Percentiles rank a stretch among this genome's conserved stretches.
Conservation (phyloP, 208 protist species). For the Naegleria fowleri region DNA sequence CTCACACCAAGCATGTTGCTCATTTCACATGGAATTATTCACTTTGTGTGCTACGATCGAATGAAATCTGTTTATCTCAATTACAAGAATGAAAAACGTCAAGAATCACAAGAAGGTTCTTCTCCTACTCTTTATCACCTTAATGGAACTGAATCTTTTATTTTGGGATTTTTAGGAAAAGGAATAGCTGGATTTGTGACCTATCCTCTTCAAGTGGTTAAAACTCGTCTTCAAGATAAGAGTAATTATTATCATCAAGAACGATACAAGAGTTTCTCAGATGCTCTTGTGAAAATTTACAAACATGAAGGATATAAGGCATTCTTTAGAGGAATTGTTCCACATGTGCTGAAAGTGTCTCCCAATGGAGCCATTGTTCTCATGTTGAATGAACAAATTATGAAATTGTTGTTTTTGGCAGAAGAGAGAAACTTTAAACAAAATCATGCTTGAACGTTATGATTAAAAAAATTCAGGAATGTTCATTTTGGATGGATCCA, state of each 20-base stretch:
- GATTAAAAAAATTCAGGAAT: no score
- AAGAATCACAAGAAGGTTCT: not conserved
- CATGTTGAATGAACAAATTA: slow-evolving; percentile 44
- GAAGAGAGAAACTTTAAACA: not conserved
- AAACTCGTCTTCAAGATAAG: slow-evolving; percentile 39
- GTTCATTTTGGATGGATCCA: no score
- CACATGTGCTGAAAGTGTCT: slow-evolving; percentile 37
- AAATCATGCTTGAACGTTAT: no score
- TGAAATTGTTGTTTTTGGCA: slow-evolving; percentile 30
- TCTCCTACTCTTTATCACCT: not conserved
- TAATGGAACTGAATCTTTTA: slow-evolving; percentile 32
- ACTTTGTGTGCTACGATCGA: slow-evolving; percentile 52
- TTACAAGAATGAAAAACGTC: not conserved
- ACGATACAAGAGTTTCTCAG: slow-evolving; percentile 25
- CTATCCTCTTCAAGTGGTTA: slow-evolving; percentile 47
- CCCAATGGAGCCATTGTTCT: slow-evolving; percentile 44
- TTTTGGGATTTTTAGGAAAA: slow-evolving; percentile 39
- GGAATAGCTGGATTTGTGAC: slow-evolving; percentile 39
- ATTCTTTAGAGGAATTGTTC: slow-evolving; percentile 46
- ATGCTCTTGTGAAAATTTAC: slow-evolving; percentile 35
- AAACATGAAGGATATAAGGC: slow-evolving; percentile 38
- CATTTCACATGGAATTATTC: slow-evolving; percentile 44
- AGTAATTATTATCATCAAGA: not conserved
- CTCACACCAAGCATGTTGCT: slow-evolving; percentile 44
- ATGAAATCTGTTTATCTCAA: slow-evolving; percentile 39